phyloP scores from a whole-genome alignment of 306 rosid species.

The Vigna radiata region DNA sequence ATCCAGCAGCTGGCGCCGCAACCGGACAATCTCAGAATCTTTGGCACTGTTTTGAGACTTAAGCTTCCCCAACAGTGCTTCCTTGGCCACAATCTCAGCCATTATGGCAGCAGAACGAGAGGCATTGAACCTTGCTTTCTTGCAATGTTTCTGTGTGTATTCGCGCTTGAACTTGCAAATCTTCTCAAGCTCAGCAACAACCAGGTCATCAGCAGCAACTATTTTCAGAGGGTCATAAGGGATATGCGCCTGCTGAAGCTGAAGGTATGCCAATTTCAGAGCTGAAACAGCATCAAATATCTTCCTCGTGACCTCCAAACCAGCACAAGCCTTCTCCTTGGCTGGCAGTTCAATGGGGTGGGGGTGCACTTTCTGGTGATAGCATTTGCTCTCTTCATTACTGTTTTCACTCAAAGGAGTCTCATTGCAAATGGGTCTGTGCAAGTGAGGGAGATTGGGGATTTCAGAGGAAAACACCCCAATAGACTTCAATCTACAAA shows the following conservation, averaged over 20 bases:
- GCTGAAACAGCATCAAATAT: slow-evolving; percentile 68
- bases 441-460: slow-evolving; percentile 52
- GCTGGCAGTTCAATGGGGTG: slow-evolving; percentile 45
- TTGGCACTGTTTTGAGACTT: slow-evolving; percentile 57
- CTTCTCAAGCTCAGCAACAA: slow-evolving; percentile 72
- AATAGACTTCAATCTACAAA: slow-evolving; percentile 76
- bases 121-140: slow-evolving; percentile 41
- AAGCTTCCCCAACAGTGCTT: slow-evolving; percentile 59
- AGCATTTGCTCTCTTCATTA: slow-evolving; percentile 48
- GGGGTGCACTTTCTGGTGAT: slow-evolving; percentile 58
- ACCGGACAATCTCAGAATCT: slow-evolving; percentile 55
- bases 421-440: slow-evolving; percentile 45
- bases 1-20: slow-evolving; percentile 50
- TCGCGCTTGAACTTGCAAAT: slow-evolving; percentile 71
- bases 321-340: slow-evolving; percentile 41
- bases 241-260: slow-evolving; percentile 84
- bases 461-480: slow-evolving; percentile 70
- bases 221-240: slow-evolving; percentile 78
- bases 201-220: slow-evolving; percentile 68
- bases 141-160: slow-evolving; percentile 51
- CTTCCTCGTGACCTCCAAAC: slow-evolving; percentile 52
- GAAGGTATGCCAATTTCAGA: slow-evolving; percentile 74
- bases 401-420: slow-evolving; percentile 42
- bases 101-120: slow-evolving; percentile 41
- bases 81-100: slow-evolving; percentile 56